Conservation (phyloP, 1,139 yeast species). For the Komagataea norvegica region DNA sequence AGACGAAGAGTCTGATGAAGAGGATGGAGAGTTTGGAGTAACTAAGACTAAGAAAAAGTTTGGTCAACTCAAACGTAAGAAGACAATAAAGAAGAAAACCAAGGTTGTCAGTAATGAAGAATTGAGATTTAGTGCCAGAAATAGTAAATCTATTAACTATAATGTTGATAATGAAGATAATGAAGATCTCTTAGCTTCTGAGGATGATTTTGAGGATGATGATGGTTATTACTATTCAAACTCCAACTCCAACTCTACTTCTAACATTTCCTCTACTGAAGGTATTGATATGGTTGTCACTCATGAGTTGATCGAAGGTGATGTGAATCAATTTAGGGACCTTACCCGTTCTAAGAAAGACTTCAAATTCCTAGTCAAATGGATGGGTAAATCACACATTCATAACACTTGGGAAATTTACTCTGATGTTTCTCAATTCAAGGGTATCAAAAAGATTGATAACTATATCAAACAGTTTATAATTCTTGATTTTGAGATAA, state of each 20-base stretch:
- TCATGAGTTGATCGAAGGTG: slow-evolving; percentile 28
- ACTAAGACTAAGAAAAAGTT: slow-evolving; percentile 24
- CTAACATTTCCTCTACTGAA: slow-evolving; percentile 19
- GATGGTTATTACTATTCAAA: slow-evolving; percentile 38
- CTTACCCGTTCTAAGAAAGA: slow-evolving; percentile 52
- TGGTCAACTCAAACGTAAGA: slow-evolving; percentile 20
- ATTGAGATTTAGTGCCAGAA: slow-evolving; percentile 74
- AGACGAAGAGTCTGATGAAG: slow-evolving; percentile 22
- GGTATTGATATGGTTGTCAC: slow-evolving; percentile 37
- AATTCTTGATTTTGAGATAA: slow-evolving; percentile 64
- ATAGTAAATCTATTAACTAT: slow-evolving; percentile 67
- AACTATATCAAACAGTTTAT: slow-evolving; percentile 83
- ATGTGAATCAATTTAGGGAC: slow-evolving; percentile 35
- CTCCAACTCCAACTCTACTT: slow-evolving; percentile 15
- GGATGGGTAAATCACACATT: slow-evolving; percentile 84
- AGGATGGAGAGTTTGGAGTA: slow-evolving; percentile 32
- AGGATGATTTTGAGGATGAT: slow-evolving; percentile 41
- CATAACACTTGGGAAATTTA: slow-evolving; percentile 95
- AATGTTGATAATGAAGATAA: slow-evolving; percentile 70
- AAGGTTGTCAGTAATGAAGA: slow-evolving; percentile 33
- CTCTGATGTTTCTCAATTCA: slow-evolving; percentile 42
- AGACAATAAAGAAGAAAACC: slow-evolving; percentile 20
- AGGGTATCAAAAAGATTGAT: slow-evolving; percentile 83
- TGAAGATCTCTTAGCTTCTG: slow-evolving; percentile 55
- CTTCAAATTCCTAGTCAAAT: slow-evolving; percentile 68